A percentile compares a stretch with the other conserved stretches of the same genome.
These are phyloP conservation scores for Tetrapisispora iriomotensis DNA, from an alignment of 805 yeast species.

Conservation along the genomic window DNA sequence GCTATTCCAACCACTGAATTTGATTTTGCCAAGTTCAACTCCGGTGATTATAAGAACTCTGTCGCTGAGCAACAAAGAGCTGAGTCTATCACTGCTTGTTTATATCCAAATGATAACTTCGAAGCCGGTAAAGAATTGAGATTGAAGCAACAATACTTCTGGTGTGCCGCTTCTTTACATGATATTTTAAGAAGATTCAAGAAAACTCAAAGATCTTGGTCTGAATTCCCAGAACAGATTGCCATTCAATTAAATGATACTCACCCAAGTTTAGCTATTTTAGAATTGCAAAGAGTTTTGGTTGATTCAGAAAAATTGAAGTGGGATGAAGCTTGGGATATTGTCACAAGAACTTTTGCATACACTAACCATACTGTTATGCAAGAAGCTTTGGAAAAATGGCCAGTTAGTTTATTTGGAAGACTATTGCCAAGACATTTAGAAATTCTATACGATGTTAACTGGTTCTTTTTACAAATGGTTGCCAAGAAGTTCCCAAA, in stretches of 20 bases:
- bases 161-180: conserved; percentile 91
- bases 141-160: conserved; percentile 89
- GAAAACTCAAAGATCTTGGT: conserved; percentile 68
- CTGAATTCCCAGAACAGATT: conserved; percentile 70
- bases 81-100: conserved; percentile 83
- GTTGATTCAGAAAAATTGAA: conserved; percentile 73
- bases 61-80: conserved; percentile 81
- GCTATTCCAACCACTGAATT: conserved; percentile 85
- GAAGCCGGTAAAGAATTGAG: conserved; percentile 85
- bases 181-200: conserved; percentile 86
- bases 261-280: conserved; percentile 86
- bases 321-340: conserved; percentile 81
- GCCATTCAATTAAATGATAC: conserved; percentile 94
- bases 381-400: conserved; percentile 90
- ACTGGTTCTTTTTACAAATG: conserved; percentile 61
- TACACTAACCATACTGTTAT: conserved; percentile 93
- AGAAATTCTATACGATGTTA: conserved; percentile 82
- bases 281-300: conserved; percentile 77
- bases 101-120: conserved; percentile 91
- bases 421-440: conserved; percentile 81
- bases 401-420: conserved; percentile 81
- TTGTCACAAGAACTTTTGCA: conserved; percentile 72
- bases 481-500: conserved; percentile 72
- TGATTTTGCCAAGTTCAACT: conserved; percentile 82
- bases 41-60: conserved; percentile 82